Conservation (phyloP, 345 rosid genomes). For the Angophora floribunda region DNA sequence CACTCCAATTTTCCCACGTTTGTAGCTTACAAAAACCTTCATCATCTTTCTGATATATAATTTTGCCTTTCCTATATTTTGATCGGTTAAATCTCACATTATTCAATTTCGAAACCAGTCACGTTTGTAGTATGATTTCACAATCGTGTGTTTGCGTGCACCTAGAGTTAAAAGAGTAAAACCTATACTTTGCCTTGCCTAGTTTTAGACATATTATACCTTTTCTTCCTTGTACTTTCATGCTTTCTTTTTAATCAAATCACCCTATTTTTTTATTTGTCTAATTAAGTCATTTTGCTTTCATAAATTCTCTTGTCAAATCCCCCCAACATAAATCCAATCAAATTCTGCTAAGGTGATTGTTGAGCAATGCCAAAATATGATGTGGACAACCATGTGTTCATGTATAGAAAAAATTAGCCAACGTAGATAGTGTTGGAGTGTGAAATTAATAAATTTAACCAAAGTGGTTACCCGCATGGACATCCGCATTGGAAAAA, state of each 20-base stretch:
- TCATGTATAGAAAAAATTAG: no score
- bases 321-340: neutral
- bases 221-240: neutral
- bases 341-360: accelerated
- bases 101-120: neutral
- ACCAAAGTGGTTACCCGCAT: no score
- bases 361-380: neutral
- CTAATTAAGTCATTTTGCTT: neutral
- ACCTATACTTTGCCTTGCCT: neutral
- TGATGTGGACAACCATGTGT: neutral
- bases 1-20: neutral
- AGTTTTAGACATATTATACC: neutral
- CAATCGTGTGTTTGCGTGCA: neutral
- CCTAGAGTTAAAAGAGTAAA: neutral
- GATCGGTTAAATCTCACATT: neutral
- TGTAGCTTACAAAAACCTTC: neutral
- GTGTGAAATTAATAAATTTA: no score
- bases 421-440: no score
- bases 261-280: neutral
- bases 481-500: neutral
- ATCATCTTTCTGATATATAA: neutral
- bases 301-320: neutral
- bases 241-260: neutral
- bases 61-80: neutral
- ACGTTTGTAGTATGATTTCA: neutral